Percentiles rank a stretch among this genome's conserved stretches.
phyloP scores from a whole-genome alignment of 169 alveolate genomes.

The Plasmodium coatneyi region DNA sequence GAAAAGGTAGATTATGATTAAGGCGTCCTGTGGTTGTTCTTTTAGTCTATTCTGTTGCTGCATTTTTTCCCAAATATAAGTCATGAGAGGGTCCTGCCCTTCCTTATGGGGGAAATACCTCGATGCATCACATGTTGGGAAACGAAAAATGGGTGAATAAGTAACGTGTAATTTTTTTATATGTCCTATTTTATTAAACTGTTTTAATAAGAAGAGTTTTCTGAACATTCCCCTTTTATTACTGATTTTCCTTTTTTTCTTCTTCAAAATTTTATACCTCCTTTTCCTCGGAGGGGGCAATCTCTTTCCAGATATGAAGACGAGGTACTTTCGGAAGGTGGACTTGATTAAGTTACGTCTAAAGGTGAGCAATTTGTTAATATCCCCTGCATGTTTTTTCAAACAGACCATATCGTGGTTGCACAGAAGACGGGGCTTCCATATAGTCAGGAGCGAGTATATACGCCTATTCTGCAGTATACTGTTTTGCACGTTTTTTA shows the following conservation, averaged over 20 bases:
- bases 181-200: conserved; percentile 2
- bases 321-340: background rate
- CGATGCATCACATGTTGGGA: background rate
- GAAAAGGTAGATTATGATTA: conserved; percentile 8
- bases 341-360: background rate
- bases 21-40: conserved; percentile 3
- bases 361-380: background rate
- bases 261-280: background rate
- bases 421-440: background rate
- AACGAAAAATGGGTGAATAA: background rate
- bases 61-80: background rate
- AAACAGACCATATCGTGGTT: conserved; percentile 6
- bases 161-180: background rate
- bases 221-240: background rate
- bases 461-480: background rate
- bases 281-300: background rate
- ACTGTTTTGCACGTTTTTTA: background rate
- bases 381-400: background rate
- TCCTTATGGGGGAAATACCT: background rate
- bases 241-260: background rate
- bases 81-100: background rate
- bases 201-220: conserved; percentile 13
- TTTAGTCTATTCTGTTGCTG: background rate
- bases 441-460: background rate
- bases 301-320: background rate